Evolutionary conservation across 208 protist species (phyloP).

Genomic region (Wallacemonas sp.): DNA sequence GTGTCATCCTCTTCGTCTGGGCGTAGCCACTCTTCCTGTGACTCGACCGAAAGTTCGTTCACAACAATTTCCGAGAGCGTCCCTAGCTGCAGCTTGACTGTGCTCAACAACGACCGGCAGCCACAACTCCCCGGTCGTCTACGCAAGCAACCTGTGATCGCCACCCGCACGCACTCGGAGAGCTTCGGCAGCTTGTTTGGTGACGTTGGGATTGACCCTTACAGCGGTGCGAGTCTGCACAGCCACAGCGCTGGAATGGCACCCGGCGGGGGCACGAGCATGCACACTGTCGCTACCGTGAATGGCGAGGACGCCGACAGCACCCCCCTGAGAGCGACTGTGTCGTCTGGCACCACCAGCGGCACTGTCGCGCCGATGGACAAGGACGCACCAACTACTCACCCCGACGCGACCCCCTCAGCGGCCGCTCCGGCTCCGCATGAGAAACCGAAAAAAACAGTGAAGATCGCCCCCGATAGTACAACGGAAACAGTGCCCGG

Average conservation of each 20-base stretch:
- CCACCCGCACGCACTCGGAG: slow-evolving; percentile 12
- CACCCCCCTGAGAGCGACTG: not conserved
- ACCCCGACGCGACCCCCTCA: not conserved
- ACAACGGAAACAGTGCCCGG: not conserved
- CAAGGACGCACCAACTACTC: not conserved
- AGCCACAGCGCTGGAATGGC: not conserved
- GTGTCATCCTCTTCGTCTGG: not conserved
- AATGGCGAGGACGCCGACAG: slow-evolving; percentile 2
- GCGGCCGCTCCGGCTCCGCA: not conserved
- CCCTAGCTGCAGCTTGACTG: slow-evolving; percentile 66
- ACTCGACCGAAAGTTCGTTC: slow-evolving; percentile 33
- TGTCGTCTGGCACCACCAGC: not conserved
- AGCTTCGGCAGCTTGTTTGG: slow-evolving; percentile 53
- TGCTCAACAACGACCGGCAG: slow-evolving; percentile 15
- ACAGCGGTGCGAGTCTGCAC: slow-evolving; percentile 25
- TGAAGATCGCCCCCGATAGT: slow-evolving; percentile 5
- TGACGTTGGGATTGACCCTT: slow-evolving; percentile 33
- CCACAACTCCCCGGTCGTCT: not conserved
- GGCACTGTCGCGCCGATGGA: not conserved
- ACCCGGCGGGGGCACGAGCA: not conserved
- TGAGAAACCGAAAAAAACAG: slow-evolving; percentile 6
- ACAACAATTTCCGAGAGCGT: slow-evolving; percentile 65
- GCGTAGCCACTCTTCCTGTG: slow-evolving; percentile 16
- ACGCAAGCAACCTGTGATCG: not conserved
- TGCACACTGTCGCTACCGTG: not conserved